These are phyloP conservation scores for Aspergillus sp. DNA, from an alignment of 2,329 filamentous ascomycete species.

Conservation along the genomic window DNA sequence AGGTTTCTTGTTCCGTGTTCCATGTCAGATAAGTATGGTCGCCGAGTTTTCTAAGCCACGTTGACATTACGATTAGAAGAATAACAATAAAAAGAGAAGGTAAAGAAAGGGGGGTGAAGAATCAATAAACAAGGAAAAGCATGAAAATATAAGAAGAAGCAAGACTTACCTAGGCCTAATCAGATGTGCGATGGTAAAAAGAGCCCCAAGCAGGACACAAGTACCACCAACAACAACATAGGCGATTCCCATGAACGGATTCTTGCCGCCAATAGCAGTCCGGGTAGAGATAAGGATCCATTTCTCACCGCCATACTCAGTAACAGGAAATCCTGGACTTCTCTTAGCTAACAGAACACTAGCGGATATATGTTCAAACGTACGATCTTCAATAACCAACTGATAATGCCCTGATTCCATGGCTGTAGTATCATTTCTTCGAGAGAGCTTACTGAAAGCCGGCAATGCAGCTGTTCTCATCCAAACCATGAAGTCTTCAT, in stretches of 20 bases:
- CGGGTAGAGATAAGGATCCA: slow-evolving; percentile 81
- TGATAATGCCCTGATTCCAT: slow-evolving; percentile 68
- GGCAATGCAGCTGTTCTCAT: slow-evolving; percentile 95
- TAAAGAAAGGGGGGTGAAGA: not conserved
- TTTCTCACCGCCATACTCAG: slow-evolving; percentile 75
- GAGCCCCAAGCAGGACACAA: slow-evolving; percentile 75
- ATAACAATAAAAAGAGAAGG: too few relatives aligned
- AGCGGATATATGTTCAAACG: slow-evolving; percentile 30
- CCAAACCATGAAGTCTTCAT: slow-evolving; percentile 93
- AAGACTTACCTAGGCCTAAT: slow-evolving; percentile 72
- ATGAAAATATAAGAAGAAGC: not conserved
- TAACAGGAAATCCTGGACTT: slow-evolving; percentile 66
- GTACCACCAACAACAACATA: slow-evolving; percentile 91
- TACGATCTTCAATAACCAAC: slow-evolving; percentile 70
- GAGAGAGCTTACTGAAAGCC: slow-evolving; percentile 86
- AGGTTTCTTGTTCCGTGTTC: slow-evolving; percentile 64
- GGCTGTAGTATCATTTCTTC: slow-evolving; percentile 63
- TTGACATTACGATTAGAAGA: too few relatives aligned
- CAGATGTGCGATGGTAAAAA: slow-evolving; percentile 86
- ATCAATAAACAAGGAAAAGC: not conserved
- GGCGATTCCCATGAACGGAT: slow-evolving; percentile 91
- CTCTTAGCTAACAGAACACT: slow-evolving; percentile 7
- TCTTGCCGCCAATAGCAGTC: slow-evolving; percentile 89
- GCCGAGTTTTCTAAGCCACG: slow-evolving; percentile 68
- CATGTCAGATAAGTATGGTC: slow-evolving; percentile 96